Base-by-base conservation (phyloP, 2,329 filamentous ascomycete species). In the Fusarium nisikadoi region DNA sequence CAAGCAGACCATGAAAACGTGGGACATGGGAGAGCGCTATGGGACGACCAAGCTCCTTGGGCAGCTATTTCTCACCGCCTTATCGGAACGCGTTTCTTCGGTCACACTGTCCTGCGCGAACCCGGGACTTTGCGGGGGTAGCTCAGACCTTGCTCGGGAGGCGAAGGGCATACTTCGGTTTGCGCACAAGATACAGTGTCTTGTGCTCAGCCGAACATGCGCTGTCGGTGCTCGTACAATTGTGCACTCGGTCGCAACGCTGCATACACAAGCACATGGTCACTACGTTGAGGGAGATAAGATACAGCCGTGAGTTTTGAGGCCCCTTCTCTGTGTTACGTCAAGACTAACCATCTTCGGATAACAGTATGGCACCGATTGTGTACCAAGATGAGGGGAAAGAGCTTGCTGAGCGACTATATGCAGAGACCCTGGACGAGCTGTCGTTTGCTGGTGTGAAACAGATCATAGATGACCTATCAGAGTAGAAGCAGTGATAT, bases 281-380 rank as follows among this genome's bases (percentile, higher is more conserved):
- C 52, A 55, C 16, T 55, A 55, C 6, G 1, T 55, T 6, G 52
- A 55, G 20, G 38, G 36, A 5, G 20, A 20, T 6, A 42, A 33
- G 16, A 19, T 42, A 2, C 38, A 42, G 4, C 52, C 52, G 52
- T 55, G 6, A 33, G 52, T 33, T 2, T 16, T 6, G 6, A 2
- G 5, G 0, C 9, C 14, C 0, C 23, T 43, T 25, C 10, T 29
- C 4, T 16, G 19, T 29, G 5, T 14, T 27, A 3, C 25, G 19
- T 3, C 5, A 14, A 46, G 0, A 3, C 43, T 46, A 8, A 46
- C 6, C 11, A 20, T 1, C 1, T 5, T 11, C 3, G 13, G 25
- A 13, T 4, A 3, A n/a, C 12, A 55, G 52, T 2, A 55, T 55
- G 27, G 36, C 36, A 2, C 38, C 52, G 3, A 29, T 42, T 31